phyloP scores from a whole-genome alignment of 768 basidiomycete genomes.

The Daedaleopsis sinensis region DNA sequence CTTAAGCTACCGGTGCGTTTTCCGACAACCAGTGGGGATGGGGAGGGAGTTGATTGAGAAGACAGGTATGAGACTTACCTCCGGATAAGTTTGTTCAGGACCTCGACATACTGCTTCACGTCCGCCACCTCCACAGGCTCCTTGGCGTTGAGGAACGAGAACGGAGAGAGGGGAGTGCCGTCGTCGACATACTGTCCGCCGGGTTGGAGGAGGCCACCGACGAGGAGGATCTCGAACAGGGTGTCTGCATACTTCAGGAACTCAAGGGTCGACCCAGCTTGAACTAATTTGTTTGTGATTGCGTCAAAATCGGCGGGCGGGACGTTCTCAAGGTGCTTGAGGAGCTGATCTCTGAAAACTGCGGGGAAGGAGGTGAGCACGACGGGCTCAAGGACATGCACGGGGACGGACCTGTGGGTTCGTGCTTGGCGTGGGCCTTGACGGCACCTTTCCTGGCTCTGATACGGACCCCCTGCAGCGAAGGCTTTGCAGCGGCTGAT shows the following conservation, averaged over 20 bases:
- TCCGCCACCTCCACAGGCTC: conserved; percentile 81
- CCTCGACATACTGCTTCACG: conserved; percentile 92
- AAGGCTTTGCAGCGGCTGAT: conserved; percentile 82
- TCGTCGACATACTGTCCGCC: conserved; percentile 92
- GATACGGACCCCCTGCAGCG: conserved; percentile 90
- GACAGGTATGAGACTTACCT: conserved; percentile 52
- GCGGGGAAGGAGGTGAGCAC: conserved; percentile 8
- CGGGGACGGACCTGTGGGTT: conserved; percentile 61
- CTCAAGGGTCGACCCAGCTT: conserved; percentile 92
- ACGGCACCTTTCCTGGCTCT: conserved; percentile 93
- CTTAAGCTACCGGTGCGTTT: neutral
- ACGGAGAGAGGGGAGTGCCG: conserved; percentile 81
- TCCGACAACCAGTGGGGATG: neutral
- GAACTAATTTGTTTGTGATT: conserved; percentile 80
- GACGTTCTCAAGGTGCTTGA: conserved; percentile 87
- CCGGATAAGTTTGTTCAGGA: conserved; percentile 94
- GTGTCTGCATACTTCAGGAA: conserved; percentile 96
- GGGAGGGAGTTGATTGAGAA: neutral
- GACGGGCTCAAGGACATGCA: conserved; percentile 3
- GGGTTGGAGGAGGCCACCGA: conserved; percentile 95
- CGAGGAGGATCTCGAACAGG: conserved; percentile 94
- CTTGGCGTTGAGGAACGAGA: conserved; percentile 83
- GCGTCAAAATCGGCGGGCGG: conserved; percentile 80
- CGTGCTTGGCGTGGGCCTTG: conserved; percentile 93
- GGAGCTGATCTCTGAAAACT: conserved; percentile 95